Evolutionary conservation across 192 early-diverging fungal species (phyloP).

Genomic region (Pilobolus umbonatus): DNA sequence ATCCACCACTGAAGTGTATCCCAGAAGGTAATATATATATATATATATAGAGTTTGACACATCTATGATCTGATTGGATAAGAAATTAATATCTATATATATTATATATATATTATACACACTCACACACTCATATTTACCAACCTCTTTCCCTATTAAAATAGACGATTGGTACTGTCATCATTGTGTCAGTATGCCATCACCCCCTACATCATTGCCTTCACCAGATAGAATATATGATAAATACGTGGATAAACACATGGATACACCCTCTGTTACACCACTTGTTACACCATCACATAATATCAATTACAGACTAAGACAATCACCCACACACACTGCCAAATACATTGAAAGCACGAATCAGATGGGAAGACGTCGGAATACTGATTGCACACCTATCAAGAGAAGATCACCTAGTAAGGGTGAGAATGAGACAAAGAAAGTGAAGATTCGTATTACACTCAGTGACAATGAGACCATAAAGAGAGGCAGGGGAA

Average conservation of each 20-base stretch:
- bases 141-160: not conserved
- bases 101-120: not conserved
- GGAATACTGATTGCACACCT: not conserved
- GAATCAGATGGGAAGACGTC: not conserved
- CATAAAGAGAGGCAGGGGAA: not conserved
- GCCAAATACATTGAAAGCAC: not conserved
- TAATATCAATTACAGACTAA: constrained; percentile 18
- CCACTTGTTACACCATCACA: not conserved
- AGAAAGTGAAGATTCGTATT: not conserved
- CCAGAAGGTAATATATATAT: constrained; percentile 35
- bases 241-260: no score
- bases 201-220: constrained; percentile 7
- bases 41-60: no score
- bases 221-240: no score
- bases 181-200: constrained; percentile 26
- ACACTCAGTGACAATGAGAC: not conserved
- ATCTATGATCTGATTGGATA: not conserved
- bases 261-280: not conserved
- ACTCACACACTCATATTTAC: not conserved
- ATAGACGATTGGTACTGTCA: constrained; percentile 43
- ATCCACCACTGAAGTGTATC: constrained; percentile 30
- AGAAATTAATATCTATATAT: not conserved
- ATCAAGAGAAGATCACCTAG: not conserved
- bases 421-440: not conserved
- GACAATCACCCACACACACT: constrained; percentile 14